phyloP scores from a whole-genome alignment of 2,329 filamentous ascomycete genomes.

The Microdochium paspali region DNA sequence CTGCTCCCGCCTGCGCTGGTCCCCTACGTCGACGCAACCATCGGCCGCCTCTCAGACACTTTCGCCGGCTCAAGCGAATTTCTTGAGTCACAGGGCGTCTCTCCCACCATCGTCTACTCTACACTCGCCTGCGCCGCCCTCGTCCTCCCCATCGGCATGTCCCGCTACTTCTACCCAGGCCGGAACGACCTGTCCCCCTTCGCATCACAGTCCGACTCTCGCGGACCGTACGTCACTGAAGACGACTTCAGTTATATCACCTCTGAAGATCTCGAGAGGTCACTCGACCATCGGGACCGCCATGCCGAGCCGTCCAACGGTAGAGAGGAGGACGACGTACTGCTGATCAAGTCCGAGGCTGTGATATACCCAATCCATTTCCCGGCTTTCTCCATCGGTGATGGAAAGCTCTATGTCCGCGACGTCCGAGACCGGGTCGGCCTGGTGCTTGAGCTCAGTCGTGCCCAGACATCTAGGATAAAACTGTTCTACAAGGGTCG shows the following conservation, averaged over 20 bases:
- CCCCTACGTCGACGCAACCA: conserved; percentile 43
- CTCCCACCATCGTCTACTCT: conserved; percentile 38
- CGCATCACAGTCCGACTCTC: conserved; percentile 29
- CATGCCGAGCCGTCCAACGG: conserved; percentile 23
- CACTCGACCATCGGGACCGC: conserved; percentile 25
- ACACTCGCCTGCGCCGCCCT: conserved; percentile 38
- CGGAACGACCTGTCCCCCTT: conserved; percentile 42
- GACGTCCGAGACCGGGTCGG: conserved; percentile 61
- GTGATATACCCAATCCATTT: conserved; percentile 62
- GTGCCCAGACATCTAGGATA: conserved; percentile 40
- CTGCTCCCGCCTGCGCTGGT: conserved; percentile 35
- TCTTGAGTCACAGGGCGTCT: conserved; percentile 41
- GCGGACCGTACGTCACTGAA: conserved; percentile 57
- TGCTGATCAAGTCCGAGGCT: conserved; percentile 60
- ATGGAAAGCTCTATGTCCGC: conserved; percentile 58
- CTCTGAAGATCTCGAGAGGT: conserved; percentile 56
- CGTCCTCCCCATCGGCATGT: conserved; percentile 42
- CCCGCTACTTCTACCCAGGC: conserved; percentile 31
- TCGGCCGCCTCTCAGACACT: conserved; percentile 36
- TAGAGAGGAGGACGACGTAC: conserved; percentile 52
- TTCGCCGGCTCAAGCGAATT: conserved; percentile 41
- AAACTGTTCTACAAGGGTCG: conserved; percentile 68
- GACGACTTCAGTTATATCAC: conserved; percentile 78
- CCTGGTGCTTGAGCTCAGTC: conserved; percentile 53
- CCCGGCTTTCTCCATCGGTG: conserved; percentile 64